A percentile compares a stretch with the other conserved stretches of the same genome.
These are phyloP conservation scores for Neurospora sp. DNA, from an alignment of 2,329 filamentous ascomycete species.

Conservation along the genomic window DNA sequence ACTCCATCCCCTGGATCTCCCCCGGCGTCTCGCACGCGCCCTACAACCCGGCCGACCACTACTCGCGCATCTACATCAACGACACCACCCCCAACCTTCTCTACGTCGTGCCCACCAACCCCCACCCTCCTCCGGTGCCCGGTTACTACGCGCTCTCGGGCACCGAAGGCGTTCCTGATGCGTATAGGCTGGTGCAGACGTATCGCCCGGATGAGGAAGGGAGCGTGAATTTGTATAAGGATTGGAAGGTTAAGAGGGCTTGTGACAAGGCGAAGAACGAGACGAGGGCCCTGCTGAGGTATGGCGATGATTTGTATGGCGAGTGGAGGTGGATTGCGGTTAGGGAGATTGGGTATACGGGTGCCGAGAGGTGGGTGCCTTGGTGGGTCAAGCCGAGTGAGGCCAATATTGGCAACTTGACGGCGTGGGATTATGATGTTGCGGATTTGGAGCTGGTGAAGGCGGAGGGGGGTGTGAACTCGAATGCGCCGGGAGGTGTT, in stretches of 20 bases:
- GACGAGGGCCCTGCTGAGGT: constrained; percentile 1
- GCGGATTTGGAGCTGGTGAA: constrained; percentile 10
- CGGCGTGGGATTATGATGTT: constrained; percentile 8
- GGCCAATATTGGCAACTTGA: constrained; percentile 3
- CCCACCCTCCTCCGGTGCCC: constrained; percentile 14
- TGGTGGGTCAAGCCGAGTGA: constrained; percentile 11
- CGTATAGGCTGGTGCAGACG: constrained; percentile 10
- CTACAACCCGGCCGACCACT: constrained; percentile 11
- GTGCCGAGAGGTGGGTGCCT: constrained; percentile 12
- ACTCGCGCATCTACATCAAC: constrained; percentile 7
- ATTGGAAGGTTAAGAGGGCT: constrained; percentile 1
- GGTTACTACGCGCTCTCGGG: constrained; percentile 13
- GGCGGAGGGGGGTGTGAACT: constrained; percentile 10
- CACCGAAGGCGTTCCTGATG: constrained; percentile 7
- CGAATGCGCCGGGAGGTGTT: constrained; percentile 12
- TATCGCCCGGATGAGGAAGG: constrained; percentile 9
- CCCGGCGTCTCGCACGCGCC: constrained; percentile 10
- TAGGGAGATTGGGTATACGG: constrained; percentile 4
- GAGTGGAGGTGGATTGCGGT: constrained; percentile 12
- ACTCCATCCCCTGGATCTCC: constrained; percentile 5
- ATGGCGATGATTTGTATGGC: not conserved
- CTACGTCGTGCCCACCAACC: constrained; percentile 12
- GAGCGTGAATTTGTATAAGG: constrained; percentile 2
- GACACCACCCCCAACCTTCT: not conserved
- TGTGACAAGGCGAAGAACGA: not conserved